Evolutionary conservation across 176 grass and related monocot species (phyloP).

Genomic region (Eragrostis nindensis): DNA sequence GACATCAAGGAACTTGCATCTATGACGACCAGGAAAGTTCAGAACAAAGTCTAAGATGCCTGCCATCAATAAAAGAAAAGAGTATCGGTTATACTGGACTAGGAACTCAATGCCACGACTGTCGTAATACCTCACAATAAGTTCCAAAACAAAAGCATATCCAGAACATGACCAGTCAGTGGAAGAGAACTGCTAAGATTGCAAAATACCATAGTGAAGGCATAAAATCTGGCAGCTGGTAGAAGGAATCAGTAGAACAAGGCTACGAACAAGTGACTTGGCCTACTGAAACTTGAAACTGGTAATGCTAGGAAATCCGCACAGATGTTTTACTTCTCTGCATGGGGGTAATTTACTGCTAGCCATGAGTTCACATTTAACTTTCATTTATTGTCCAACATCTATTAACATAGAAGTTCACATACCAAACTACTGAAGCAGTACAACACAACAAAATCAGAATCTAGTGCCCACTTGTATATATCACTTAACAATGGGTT

Average conservation of each 20-base stretch:
- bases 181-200: conserved; percentile 14
- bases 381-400: neutral
- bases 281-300: neutral
- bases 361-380: conserved; percentile 1
- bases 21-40: conserved; percentile 85
- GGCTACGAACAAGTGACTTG: neutral
- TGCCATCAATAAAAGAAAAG: conserved; percentile 52
- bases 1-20: conserved; percentile 77
- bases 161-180: conserved; percentile 29
- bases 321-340: neutral
- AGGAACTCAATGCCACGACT: conserved; percentile 12
- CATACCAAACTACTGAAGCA: neutral
- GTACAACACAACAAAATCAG: conserved; percentile 3
- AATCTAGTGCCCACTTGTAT: conserved; percentile 16
- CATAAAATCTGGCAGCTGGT: neutral
- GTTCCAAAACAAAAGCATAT: conserved; percentile 15
- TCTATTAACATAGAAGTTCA: conserved; percentile 9
- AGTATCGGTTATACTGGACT: conserved; percentile 14
- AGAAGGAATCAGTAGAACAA: conserved; percentile 13
- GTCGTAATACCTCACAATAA: conserved; percentile 15
- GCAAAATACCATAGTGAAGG: neutral
- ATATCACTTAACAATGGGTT: neutral
- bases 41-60: conserved; percentile 88
- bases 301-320: neutral
- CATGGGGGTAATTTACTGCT: neutral